Evolutionary conservation across 169 alveolate genomes (phyloP), one percentile per base, ranked within the genome.

Genomic region (Theileria equi): DNA sequence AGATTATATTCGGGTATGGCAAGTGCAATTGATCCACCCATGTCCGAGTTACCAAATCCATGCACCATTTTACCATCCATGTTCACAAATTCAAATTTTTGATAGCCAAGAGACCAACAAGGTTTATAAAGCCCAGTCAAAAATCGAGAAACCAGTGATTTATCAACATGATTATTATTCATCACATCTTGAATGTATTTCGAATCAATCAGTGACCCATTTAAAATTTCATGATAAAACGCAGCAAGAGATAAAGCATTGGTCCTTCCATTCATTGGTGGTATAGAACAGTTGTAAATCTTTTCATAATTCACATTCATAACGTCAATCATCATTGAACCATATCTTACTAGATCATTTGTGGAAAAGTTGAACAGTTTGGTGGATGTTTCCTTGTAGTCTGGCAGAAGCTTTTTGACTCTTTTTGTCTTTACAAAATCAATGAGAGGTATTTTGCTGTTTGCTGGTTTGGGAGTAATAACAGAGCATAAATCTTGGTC

Each of bases 1-100:
- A 77, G 68, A 17, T 77, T 57, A n/a, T 41, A 29, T 41, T 31
- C 34, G 3, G 86, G 86, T 11, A 77, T 59, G 59, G 55, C 57
- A 45, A 77, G 32, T 26, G 47, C 47, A 35, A 77, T 65, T 0
- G 86, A 66, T 13, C 86, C 86, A 11, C 79, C 59, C 1, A 77
- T 29, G 55, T 77, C 86, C 19, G 63, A 65, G 38, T 36, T n/a
- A 2, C 86, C 86, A 19, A 67, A 54, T 23, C 86, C 86, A 35
- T 53, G 38, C 2, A 45, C 32, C 13, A 44, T 0, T n/a, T 67
- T 40, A 3, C 55, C 57, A 38, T n/a, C 21, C 11, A 8, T 21
- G 45, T 59, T 62, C 3, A 41, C 55, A 19, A 77, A 57, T 28
- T 61, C 8, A 44, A 66, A 77, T 16, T 43, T 65, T 61, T 77